A percentile compares a stretch with the other conserved stretches of the same genome.
phyloP scores from a whole-genome alignment of 805 yeast genomes.

The Cyberlindnera veronae region DNA sequence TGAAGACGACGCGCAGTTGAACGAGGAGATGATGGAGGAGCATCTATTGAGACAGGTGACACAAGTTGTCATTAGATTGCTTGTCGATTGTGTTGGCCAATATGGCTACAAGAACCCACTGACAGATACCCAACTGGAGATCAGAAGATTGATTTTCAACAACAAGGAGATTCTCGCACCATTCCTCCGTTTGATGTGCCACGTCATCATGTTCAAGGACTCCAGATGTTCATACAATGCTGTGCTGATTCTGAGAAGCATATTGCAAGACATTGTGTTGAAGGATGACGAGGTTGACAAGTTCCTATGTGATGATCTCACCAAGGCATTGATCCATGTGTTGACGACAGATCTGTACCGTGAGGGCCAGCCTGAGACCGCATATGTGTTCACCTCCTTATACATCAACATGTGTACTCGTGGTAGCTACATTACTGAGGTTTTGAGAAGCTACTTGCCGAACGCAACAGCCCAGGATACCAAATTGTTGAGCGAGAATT shows the following conservation, averaged over 20 bases:
- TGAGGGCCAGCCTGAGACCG: constrained; percentile 89
- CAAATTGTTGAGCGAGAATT: constrained; percentile 56
- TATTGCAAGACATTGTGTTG: constrained; percentile 64
- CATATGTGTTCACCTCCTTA: constrained; percentile 78
- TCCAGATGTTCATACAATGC: constrained; percentile 92
- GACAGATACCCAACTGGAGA: constrained; percentile 58
- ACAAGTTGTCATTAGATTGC: constrained; percentile 80
- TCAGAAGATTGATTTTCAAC: constrained; percentile 62
- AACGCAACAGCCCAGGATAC: constrained; percentile 54
- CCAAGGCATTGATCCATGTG: constrained; percentile 65
- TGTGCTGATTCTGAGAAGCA: constrained; percentile 70
- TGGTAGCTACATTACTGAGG: constrained; percentile 63
- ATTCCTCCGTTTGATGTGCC: constrained; percentile 68
- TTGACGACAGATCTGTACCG: constrained; percentile 71
- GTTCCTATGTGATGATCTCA: constrained; percentile 50
- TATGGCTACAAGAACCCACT: constrained; percentile 42
- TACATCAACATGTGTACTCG: constrained; percentile 71
- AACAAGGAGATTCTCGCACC: constrained; percentile 72
- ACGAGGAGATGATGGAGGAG: constrained; percentile 99
- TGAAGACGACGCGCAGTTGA: constrained; percentile 68
- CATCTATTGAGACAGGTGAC: constrained; percentile 90
- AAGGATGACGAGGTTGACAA: constrained; percentile 76
- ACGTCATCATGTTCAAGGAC: constrained; percentile 78
- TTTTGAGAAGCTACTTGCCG: constrained; percentile 52
- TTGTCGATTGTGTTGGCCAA: constrained; percentile 88